Percentiles rank a stretch among this genome's conserved stretches.
Conservation (phyloP, 2,329 filamentous ascomycete species). For the Raffaelea ambrosiae region DNA sequence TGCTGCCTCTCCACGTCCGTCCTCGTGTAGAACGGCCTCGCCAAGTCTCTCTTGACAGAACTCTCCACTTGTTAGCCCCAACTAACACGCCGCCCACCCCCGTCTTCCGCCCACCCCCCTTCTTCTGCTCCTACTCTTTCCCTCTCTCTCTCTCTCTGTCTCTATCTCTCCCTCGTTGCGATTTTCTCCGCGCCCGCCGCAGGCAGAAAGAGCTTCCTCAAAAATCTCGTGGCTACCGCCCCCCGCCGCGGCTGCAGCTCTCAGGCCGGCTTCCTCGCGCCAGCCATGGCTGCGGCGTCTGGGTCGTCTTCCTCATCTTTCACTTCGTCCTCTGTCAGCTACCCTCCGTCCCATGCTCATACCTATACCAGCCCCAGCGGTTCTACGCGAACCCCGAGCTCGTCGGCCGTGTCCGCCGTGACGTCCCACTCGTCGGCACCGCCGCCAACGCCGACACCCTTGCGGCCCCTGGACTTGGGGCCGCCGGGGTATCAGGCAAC, state of each 20-base stretch:
- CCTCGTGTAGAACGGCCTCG: background rate
- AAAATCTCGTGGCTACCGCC: no score
- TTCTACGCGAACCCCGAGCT: constrained; percentile 36
- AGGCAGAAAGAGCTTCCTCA: no score
- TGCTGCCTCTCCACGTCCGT: background rate
- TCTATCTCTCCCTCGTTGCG: no score
- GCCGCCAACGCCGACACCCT: constrained; percentile 27
- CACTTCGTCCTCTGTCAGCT: constrained; percentile 34
- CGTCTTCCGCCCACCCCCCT: no score
- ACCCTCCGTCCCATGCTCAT: constrained; percentile 31
- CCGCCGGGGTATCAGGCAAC: constrained; percentile 46
- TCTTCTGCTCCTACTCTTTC: no score
- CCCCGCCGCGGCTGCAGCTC: background rate
- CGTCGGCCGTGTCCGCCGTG: constrained; percentile 34
- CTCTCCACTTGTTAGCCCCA: no score
- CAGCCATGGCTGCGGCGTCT: constrained; percentile 18
- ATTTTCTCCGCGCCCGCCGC: no score
- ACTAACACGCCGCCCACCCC: no score
- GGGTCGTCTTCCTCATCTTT: constrained; percentile 40
- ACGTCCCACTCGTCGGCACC: constrained; percentile 30
- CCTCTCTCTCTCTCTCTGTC: no score
- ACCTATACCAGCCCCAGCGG: constrained; percentile 33
- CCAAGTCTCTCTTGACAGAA: constrained; percentile 1
- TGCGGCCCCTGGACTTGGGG: constrained; percentile 39
- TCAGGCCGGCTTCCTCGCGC: background rate